These are phyloP conservation scores for Spiraea crenata DNA, from an alignment of 331 rosid genomes.

Conservation along the genomic window DNA sequence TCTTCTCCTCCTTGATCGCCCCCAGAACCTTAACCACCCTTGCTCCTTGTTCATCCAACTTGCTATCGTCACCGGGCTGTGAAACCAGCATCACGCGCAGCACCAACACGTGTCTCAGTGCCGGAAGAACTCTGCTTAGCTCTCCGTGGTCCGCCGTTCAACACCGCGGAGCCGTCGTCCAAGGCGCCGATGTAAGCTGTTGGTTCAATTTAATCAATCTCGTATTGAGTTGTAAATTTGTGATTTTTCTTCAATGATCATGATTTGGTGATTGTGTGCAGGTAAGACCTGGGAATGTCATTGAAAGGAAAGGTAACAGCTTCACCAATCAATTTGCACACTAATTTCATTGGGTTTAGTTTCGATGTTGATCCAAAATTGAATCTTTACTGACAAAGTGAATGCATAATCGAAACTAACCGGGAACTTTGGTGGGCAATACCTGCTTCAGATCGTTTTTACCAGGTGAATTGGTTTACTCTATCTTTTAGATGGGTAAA, in stretches of 20 bases:
- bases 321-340: not conserved
- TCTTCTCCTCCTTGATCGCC: constrained; percentile 20
- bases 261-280: constrained; percentile 28
- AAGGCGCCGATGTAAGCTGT: constrained; percentile 63
- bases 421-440: constrained; percentile 21
- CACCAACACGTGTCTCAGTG: constrained; percentile 5
- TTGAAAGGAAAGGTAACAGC: constrained; percentile 66
- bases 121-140: constrained; percentile 23
- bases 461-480: constrained; percentile 43
- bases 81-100: constrained; percentile 17
- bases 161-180: constrained; percentile 55
- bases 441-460: constrained; percentile 64
- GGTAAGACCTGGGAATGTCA: constrained; percentile 77
- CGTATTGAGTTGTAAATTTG: not conserved
- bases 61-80: constrained; percentile 17
- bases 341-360: not conserved
- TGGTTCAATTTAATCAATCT: not conserved
- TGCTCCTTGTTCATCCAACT: constrained; percentile 14
- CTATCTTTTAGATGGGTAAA: not conserved
- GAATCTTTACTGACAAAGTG: constrained; percentile 21
- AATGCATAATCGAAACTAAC: not conserved
- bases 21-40: constrained; percentile 24
- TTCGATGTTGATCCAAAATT: not conserved
- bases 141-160: constrained; percentile 65
- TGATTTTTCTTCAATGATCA: not conserved